Evolutionary conservation across 371 early-diverging fungal genomes (phyloP), one percentile per base, ranked within the genome.

Genomic region (Catenaria anguillulae): DNA sequence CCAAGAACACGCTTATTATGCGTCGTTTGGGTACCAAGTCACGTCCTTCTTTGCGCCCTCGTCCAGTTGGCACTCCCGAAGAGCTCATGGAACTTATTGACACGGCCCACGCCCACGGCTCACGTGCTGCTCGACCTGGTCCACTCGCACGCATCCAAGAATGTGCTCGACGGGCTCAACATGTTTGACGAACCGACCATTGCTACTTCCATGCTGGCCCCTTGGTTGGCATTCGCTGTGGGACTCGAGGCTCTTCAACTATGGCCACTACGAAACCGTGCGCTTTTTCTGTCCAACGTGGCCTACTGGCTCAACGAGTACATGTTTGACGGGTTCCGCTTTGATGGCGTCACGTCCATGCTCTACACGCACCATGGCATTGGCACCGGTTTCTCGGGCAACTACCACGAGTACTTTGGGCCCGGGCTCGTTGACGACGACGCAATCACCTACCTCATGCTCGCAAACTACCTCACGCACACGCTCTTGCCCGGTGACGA

Each of bases 1-100:
- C 48, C 93, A 93, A 94, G 97, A 97, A 71, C 97, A 97, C 66
- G 93, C 95, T n/a, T 97, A 97, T 72, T 97, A 95, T 68, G 97
- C 94, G 42, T 86, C 86, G 13, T 96, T 96, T 68, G 97, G 97
- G 2, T 97, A 97, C 70, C 96, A 97, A 71, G 93, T 97, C 48
- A 92, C 96, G 36, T 88, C 83, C 62, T 95, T 94, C 71, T 97
- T 89, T 72, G 92, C 94, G 15, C 83, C 84, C 33, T 86, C 91
- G 37, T 84, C 85, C 65, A 85, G 97, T 85, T 65, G 97, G 96
- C 71, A 83, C 86, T 4, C 93, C 93, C 4, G 93, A 93, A 67
- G 87, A 91, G 24, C 79, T 93, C 35, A 92, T 80, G 74, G 80
- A 83, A 65, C 72, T 94, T 34, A 83, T 93, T 24, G 97, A 96